Evolutionary conservation across 2,329 filamentous ascomycete genomes (phyloP), one percentile per base, ranked within the genome.

Genomic region (Drechslerella coelobrocha): DNA sequence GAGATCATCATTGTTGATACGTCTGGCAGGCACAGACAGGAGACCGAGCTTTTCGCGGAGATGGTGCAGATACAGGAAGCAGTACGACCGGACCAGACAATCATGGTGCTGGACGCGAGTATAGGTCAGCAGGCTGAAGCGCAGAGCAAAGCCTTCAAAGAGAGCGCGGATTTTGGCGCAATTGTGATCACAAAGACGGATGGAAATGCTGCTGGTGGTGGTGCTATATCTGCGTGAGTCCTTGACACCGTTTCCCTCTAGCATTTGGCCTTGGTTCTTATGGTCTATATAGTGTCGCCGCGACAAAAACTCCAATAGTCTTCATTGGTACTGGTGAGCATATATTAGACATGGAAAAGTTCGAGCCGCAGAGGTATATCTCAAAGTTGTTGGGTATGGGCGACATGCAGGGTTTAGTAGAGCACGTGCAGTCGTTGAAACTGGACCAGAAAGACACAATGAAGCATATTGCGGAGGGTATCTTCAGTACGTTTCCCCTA

Each of bases 171-270:
- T 79, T 99, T 97, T 76, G 94, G 94, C 77, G 92, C 94, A 74
- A 99, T 99, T 76, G 96, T 99, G 77, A 97, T 99, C 78, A 99
- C 94, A 56, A 99, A 99, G 82, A 97, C 93, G 0, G 94, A 99
- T 78, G 94, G 94, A 73, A 91, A 96, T 75, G 94, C 94, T 0
- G 90, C 91, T 50, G 94, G 94, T 76, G 94, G 94, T 83, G 94
- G 94, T 81, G 94, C 94, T 72, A 99, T 99, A 63, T 97, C 93
- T 2, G 94, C 94, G 68, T 72, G 23, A 52, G 68, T 66, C 9
- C 3, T 19, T 3, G 14, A 21, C 41, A 27, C 31, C n/a, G n/a
- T 10, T 45, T 7, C 5, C 10, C 23, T 53, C 17, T 9, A 26
- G 21, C n/a, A 21, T 39, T 19, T 24, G 19, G 24, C 6, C 5